Evolutionary conservation across 2,329 filamentous ascomycete species (phyloP), one percentile per base, ranked within the genome.

Genomic region (Nigrograna mackinnonii): DNA sequence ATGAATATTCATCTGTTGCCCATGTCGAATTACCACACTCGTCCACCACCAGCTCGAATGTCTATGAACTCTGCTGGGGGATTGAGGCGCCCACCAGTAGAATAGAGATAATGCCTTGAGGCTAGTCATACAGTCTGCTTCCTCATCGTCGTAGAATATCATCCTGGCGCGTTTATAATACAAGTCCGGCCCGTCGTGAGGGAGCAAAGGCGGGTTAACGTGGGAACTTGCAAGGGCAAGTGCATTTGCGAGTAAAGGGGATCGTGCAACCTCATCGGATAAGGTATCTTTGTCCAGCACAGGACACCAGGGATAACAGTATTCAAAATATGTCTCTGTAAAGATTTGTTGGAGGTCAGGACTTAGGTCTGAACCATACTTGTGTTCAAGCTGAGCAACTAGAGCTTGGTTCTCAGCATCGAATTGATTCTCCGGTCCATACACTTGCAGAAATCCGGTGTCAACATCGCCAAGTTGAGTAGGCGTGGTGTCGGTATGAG

Each of bases 1-100:
- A 20, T 57, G 54, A 22, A 57, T 53, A 22, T 55, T 53, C 49
- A 57, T 55, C 24, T 57, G 54, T 30, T 57, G 54, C 22, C 49
- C 49, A 41, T 57, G 54, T 9, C 54, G 45, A 35, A 57, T 57
- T n/a, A 57, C 45, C 4, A 55, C 50, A 5, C 42, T 47, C 4
- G 54, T 57, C 54, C 51, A 57, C 54, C 51, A 57, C 54, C 51
- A 55, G 16, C 14, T 37, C 7, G 16, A 26, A 30, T 57, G 54
- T 7, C 51, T 38, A 39, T 57, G 51, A 3, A 57, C 54, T 31
- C 54, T 34, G 18, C 43, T 48, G 21, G 52, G 47, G 2, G 51
- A 42, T 22, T 53, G 47, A 30, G 54, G 54, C 20, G 54, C 54
- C 54, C 51, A 57, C 54, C 51, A 57, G 26, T 57, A 57, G 32